phyloP scores from a whole-genome alignment of 116 monocot genomes.

The Posidonia oceanica region DNA sequence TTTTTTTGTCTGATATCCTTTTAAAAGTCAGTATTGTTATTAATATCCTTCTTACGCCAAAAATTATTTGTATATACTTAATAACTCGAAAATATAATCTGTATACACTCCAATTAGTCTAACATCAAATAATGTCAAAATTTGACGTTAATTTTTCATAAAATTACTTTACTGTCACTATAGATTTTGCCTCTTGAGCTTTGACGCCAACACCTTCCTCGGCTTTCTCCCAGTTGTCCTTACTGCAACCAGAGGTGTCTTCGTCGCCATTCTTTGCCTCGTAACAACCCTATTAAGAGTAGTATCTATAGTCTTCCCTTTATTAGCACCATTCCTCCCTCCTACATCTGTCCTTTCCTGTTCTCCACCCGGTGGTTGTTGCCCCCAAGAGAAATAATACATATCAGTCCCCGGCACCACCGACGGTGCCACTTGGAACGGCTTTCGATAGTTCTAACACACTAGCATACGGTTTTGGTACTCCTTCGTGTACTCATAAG shows the following conservation, averaged over 20 bases:
- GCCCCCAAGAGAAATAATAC: constrained; percentile 77
- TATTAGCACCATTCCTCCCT: neutral
- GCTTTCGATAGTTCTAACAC: constrained; percentile 3
- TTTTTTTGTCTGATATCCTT: too few relatives aligned
- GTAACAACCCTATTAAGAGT: neutral
- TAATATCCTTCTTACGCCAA: too few relatives aligned
- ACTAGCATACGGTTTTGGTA: constrained; percentile 11
- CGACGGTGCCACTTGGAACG: constrained; percentile 46
- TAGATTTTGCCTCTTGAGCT: constrained; percentile 8
- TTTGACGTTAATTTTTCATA: too few relatives aligned
- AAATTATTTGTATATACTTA: too few relatives aligned
- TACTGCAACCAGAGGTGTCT: neutral
- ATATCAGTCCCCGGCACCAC: constrained; percentile 59
- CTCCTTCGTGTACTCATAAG: constrained; percentile 36
- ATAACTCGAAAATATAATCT: too few relatives aligned
- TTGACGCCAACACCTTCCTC: constrained; percentile 23
- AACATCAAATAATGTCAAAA: too few relatives aligned
- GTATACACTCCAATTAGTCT: too few relatives aligned
- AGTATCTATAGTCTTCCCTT: neutral
- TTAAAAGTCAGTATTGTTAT: too few relatives aligned
- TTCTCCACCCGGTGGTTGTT: neutral
- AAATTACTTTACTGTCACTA: too few relatives aligned
- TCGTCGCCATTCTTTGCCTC: neutral
- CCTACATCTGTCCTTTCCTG: neutral
- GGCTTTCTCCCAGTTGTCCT: neutral